Conservation (phyloP, 345 rosid species). For the Gynandropsis gynandra region DNA sequence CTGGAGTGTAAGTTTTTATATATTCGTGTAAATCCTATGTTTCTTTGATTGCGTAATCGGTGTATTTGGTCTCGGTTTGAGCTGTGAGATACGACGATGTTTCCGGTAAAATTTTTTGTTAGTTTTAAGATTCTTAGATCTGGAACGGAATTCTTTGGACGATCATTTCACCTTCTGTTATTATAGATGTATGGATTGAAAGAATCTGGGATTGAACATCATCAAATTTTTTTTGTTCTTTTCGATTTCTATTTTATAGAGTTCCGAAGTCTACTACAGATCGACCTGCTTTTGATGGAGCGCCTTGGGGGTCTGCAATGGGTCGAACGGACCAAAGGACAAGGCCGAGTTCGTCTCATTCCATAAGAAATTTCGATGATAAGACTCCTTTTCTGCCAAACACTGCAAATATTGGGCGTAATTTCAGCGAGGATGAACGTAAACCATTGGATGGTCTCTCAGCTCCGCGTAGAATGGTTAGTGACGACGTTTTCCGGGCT, state of each 20-base stretch:
- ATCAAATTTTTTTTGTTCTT: neutral
- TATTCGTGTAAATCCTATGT: conserved; percentile 3
- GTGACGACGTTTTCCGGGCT: conserved; percentile 48
- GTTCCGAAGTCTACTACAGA: conserved; percentile 40
- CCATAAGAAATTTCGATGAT: conserved; percentile 59
- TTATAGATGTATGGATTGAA: neutral
- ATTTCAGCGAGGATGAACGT: conserved; percentile 79
- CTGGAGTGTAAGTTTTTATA: conserved; percentile 58
- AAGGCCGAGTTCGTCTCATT: conserved; percentile 57
- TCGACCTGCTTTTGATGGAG: conserved; percentile 50
- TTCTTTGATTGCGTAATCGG: conserved; percentile 3
- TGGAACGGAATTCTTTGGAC: neutral
- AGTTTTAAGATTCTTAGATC: conserved; percentile 16
- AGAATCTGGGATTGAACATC: conserved; percentile 6
- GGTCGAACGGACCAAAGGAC: conserved; percentile 52
- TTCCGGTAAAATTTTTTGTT: neutral
- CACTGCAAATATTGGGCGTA: conserved; percentile 49
- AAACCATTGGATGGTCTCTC: conserved; percentile 70
- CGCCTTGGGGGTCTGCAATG: conserved; percentile 52
- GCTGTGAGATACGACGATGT: conserved; percentile 11
- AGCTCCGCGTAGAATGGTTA: conserved; percentile 44
- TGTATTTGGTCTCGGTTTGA: conserved; percentile 1
- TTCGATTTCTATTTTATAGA: conserved; percentile 25
- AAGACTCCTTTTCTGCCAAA: conserved; percentile 56
- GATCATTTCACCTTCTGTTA: conserved; percentile 14